Percentiles rank a stretch among this genome's conserved stretches.
Conservation (phyloP, 331 rosid genomes). For the Stylosanthes scabra region DNA sequence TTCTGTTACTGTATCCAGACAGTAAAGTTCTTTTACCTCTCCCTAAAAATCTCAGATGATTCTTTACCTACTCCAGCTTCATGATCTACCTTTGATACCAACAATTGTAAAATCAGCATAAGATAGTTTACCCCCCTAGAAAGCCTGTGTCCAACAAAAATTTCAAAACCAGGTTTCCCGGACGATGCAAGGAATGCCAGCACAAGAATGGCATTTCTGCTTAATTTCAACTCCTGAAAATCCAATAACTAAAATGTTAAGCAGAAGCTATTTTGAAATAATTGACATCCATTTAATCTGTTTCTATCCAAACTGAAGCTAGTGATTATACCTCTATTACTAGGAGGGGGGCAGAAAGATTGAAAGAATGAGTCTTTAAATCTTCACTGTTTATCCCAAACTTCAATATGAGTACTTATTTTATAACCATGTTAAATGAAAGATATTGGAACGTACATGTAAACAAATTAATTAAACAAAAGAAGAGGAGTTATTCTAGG, state of each 20-base stretch:
- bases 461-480: no score
- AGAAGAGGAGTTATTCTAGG: no score
- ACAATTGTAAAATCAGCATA: constrained; percentile 69
- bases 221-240: constrained; percentile 74
- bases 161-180: constrained; percentile 83
- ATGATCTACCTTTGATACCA: constrained; percentile 62
- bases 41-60: constrained; percentile 56
- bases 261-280: constrained; percentile 6
- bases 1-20: constrained; percentile 2
- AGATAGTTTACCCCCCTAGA: constrained; percentile 63
- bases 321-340: constrained; percentile 18
- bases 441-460: no score
- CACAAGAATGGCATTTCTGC: constrained; percentile 68
- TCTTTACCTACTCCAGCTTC: constrained; percentile 51
- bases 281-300: neutral
- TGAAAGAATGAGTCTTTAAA: constrained; percentile 7
- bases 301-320: neutral
- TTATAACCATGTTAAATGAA: constrained; percentile 6
- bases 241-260: constrained; percentile 32
- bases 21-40: constrained; percentile 65
- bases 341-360: neutral
- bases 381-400: constrained; percentile 9
- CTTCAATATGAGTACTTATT: neutral
- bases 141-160: constrained; percentile 59
- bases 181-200: constrained; percentile 92